A percentile compares a stretch with the other conserved stretches of the same genome.
These are phyloP conservation scores for Arachnopeziza araneosa DNA, from an alignment of 2,329 filamentous ascomycete genomes.

Conservation along the genomic window DNA sequence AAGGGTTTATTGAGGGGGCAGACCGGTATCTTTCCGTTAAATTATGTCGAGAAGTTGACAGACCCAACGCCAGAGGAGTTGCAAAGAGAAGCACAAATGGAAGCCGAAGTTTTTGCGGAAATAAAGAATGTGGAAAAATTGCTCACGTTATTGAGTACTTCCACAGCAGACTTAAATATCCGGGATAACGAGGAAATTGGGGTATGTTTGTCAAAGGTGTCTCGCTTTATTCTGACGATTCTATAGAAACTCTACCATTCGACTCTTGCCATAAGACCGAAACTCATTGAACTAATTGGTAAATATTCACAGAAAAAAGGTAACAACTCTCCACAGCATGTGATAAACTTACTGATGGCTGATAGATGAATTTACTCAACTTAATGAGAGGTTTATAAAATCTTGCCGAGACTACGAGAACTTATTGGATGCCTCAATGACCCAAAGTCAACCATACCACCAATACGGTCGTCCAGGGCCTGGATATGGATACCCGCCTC, in stretches of 20 bases:
- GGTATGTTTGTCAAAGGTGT: conserved; percentile 38
- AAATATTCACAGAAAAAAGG: conserved; percentile 99
- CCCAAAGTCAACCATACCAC: conserved; percentile 70
- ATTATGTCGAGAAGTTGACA: conserved; percentile 96
- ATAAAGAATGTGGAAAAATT: conserved; percentile 76
- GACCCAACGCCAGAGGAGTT: conserved; percentile 93
- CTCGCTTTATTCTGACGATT: conserved; percentile 28
- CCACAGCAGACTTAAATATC: conserved; percentile 70
- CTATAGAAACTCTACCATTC: conserved; percentile 75
- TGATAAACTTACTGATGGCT: conserved; percentile 15
- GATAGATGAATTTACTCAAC: conserved; percentile 93
- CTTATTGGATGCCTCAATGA: conserved; percentile 93
- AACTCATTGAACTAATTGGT: conserved; percentile 95
- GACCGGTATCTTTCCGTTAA: conserved; percentile 95
- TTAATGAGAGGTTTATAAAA: conserved; percentile 99
- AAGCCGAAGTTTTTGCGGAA: conserved; percentile 71
- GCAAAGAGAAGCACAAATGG: conserved; percentile 93
- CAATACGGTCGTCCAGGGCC: conserved; percentile 56
- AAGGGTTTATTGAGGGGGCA: conserved; percentile 90
- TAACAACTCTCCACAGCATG: conserved; percentile 33
- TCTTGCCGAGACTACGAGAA: conserved; percentile 93
- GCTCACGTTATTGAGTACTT: conserved; percentile 84
- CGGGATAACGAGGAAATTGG: conserved; percentile 98
- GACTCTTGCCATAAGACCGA: conserved; percentile 88
- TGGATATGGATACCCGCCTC: conserved; percentile 35